Percentiles rank a stretch among this genome's conserved stretches.
Conservation (phyloP, 352 stramenopile species). For the Peronospora destructor region DNA sequence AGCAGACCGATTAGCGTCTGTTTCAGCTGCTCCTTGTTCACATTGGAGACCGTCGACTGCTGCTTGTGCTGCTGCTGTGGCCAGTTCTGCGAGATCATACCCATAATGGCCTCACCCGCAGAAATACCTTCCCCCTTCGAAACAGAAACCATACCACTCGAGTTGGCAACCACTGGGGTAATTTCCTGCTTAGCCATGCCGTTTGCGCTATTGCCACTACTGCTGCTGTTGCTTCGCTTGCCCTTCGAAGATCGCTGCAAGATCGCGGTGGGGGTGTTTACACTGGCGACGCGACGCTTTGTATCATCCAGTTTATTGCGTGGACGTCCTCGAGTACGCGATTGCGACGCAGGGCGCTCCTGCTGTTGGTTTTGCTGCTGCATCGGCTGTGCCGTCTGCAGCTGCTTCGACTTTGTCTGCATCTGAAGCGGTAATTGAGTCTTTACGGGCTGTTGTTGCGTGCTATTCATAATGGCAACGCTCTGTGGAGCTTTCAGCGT, state of each 20-base stretch:
- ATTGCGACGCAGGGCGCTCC: slow-evolving; percentile 19
- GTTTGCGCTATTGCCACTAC: slow-evolving; percentile 23
- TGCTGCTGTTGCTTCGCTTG: slow-evolving; percentile 29
- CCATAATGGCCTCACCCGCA: slow-evolving; percentile 74
- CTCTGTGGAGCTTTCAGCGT: slow-evolving; percentile 43
- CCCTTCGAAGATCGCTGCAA: slow-evolving; percentile 50
- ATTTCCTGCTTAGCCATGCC: slow-evolving; percentile 23
- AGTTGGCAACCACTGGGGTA: slow-evolving; percentile 9
- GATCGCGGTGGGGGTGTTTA: slow-evolving; percentile 44
- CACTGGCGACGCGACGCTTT: slow-evolving; percentile 28
- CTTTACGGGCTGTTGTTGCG: slow-evolving; percentile 22
- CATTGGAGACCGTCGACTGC: slow-evolving; percentile 17
- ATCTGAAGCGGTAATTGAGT: slow-evolving; percentile 11
- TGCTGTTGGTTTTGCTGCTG: slow-evolving; percentile 33
- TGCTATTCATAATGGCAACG: slow-evolving; percentile 9
- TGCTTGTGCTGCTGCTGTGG: slow-evolving; percentile 32
- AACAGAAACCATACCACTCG: slow-evolving; percentile 51
- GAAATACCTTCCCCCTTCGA: slow-evolving; percentile 75
- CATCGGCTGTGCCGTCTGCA: slow-evolving; percentile 28
- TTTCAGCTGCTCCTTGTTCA: slow-evolving; percentile 85
- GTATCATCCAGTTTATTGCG: slow-evolving; percentile 49
- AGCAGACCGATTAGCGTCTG: slow-evolving; percentile 73
- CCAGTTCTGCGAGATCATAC: slow-evolving; percentile 64
- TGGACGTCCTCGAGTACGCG: slow-evolving; percentile 42
- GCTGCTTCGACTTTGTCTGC: slow-evolving; percentile 27